Evolutionary conservation across 1,284 basidiomycete genomes (phyloP).

Genomic region (Phellopilus nigrolimitatus): DNA sequence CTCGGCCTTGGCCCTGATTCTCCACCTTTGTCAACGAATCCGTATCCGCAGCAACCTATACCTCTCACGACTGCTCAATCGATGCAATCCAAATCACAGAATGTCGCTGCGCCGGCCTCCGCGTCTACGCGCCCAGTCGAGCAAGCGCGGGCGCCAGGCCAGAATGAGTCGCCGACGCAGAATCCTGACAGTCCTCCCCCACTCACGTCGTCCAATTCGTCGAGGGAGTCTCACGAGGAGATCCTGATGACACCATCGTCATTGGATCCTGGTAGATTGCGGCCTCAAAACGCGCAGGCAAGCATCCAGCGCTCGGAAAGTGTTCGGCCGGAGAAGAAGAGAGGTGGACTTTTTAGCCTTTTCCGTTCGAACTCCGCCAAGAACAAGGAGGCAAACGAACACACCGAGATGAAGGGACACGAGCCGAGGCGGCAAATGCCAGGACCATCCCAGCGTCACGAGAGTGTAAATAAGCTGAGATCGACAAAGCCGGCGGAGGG

Average conservation of each 20-base stretch:
- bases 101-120: not conserved
- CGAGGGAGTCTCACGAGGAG: slow-evolving; percentile 16
- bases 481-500: slow-evolving; percentile 5
- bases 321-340: slow-evolving; percentile 26
- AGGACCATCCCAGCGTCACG: slow-evolving; percentile 23
- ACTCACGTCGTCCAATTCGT: slow-evolving; percentile 18
- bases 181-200: slow-evolving; percentile 14
- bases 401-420: slow-evolving; percentile 15
- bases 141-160: not conserved
- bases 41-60: not conserved
- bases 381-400: slow-evolving; percentile 25
- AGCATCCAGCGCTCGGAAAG: slow-evolving; percentile 1
- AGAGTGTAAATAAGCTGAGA: slow-evolving; percentile 3
- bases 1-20: slow-evolving; percentile 3
- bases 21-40: not conserved
- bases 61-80: not conserved
- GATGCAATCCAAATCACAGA: not conserved
- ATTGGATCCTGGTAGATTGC: slow-evolving; percentile 3
- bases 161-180: not conserved
- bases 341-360: slow-evolving; percentile 33
- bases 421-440: slow-evolving; percentile 24
- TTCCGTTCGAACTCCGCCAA: slow-evolving; percentile 34
- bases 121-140: not conserved
- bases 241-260: slow-evolving; percentile 21
- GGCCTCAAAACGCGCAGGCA: slow-evolving; percentile 1